A percentile compares a stretch with the other conserved stretches of the same genome.
phyloP scores from a whole-genome alignment of 2,329 filamentous ascomycete species.

The Domatiomyces globalis region DNA sequence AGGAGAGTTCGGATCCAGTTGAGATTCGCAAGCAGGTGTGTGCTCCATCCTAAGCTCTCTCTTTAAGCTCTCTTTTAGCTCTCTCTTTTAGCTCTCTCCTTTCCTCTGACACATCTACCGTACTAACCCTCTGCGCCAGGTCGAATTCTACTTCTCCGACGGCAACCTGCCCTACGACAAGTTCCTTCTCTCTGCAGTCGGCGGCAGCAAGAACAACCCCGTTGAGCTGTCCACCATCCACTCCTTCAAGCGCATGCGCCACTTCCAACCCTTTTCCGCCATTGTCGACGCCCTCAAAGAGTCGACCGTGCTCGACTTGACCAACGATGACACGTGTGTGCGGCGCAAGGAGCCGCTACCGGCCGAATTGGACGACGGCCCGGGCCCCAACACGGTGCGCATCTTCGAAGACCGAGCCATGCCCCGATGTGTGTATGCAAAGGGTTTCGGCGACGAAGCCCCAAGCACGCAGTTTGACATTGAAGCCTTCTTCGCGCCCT shows the following conservation, averaged over 20 bases:
- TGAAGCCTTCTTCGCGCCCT: constrained; percentile 76
- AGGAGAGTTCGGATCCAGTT: constrained; percentile 60
- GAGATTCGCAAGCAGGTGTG: constrained; percentile 71
- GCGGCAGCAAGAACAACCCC: constrained; percentile 66
- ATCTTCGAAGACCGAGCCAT: constrained; percentile 52
- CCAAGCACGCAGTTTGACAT: constrained; percentile 81
- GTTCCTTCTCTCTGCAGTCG: constrained; percentile 66
- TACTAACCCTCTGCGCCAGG: constrained; percentile 36
- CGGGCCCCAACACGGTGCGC: constrained; percentile 41
- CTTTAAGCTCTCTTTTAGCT: too few relatives aligned
- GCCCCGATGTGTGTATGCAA: constrained; percentile 70
- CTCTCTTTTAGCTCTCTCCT: too few relatives aligned
- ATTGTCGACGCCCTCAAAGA: constrained; percentile 72
- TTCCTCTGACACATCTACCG: background rate
- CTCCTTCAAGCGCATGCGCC: constrained; percentile 89
- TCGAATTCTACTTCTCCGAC: constrained; percentile 93
- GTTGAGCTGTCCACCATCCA: constrained; percentile 64
- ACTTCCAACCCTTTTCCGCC: constrained; percentile 75
- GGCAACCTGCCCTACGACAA: constrained; percentile 80
- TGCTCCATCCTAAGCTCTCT: too few relatives aligned
- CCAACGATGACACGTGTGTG: constrained; percentile 57
- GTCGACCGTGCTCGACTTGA: constrained; percentile 57
- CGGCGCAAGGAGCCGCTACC: constrained; percentile 61
- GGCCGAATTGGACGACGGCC: constrained; percentile 38
- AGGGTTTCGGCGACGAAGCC: constrained; percentile 82